Conservation (phyloP, 2,329 filamentous ascomycete genomes). For the Penicillium sp. region DNA sequence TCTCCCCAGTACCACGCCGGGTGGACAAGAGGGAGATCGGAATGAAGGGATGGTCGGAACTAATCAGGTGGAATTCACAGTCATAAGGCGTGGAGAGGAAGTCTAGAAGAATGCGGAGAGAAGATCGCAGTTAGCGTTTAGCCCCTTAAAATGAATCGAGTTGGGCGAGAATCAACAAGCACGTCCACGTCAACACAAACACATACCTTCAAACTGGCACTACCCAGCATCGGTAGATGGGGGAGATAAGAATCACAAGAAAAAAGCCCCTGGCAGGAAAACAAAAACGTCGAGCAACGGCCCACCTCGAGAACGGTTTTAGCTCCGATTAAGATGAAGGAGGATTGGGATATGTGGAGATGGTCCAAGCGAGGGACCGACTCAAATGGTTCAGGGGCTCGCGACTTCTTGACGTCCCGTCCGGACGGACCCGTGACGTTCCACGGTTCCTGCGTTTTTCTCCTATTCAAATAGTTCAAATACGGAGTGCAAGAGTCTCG, state of each 20-base stretch:
- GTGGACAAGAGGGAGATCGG: slow-evolving; percentile 11
- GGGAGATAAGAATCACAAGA: slow-evolving; percentile 4
- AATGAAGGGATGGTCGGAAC: slow-evolving; percentile 2
- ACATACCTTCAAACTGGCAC: not conserved
- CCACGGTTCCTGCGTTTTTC: not conserved
- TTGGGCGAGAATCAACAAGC: not conserved
- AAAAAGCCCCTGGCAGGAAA: slow-evolving; percentile 5
- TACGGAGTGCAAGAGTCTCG: too few species aligned
- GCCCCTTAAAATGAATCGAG: slow-evolving; percentile 3
- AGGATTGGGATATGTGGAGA: slow-evolving; percentile 8
- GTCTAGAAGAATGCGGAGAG: slow-evolving; percentile 14
- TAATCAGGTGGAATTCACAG: slow-evolving; percentile 6
- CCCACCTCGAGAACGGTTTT: slow-evolving; percentile 17
- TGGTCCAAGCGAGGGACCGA: slow-evolving; percentile 9
- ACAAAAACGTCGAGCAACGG: slow-evolving; percentile 16
- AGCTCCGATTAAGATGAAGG: slow-evolving; percentile 25
- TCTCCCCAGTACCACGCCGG: slow-evolving; percentile 19
- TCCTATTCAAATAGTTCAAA: too few species aligned
- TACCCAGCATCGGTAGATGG: not conserved
- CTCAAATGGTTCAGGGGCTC: not conserved
- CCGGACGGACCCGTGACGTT: not conserved
- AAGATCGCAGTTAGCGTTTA: slow-evolving; percentile 5
- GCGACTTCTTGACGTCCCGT: too few species aligned
- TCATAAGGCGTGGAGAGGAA: slow-evolving; percentile 19
- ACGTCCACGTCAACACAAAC: too few species aligned